Conservation (phyloP, 805 yeast genomes). For the Suhomyces vadensis region DNA sequence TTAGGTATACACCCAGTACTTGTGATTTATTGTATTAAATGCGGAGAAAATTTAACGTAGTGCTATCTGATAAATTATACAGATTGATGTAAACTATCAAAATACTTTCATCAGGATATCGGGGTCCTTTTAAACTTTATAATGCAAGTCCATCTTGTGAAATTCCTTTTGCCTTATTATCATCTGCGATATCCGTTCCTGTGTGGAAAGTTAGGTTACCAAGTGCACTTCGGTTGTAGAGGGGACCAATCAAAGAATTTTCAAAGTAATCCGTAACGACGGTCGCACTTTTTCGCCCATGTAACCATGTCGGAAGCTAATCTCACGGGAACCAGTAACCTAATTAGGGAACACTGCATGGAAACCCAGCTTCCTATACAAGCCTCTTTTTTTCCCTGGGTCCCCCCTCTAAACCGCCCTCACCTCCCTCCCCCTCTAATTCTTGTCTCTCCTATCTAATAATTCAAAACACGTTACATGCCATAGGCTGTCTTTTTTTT, state of each 20-base stretch:
- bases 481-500: neutral
- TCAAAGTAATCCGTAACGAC: neutral
- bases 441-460: no score
- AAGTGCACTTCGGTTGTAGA: conserved; percentile 1
- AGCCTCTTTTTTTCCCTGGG: neutral
- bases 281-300: conserved; percentile 1
- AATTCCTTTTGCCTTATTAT: neutral
- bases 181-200: neutral
- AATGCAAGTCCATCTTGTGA: neutral
- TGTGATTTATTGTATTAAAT: no score
- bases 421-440: no score
- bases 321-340: neutral
- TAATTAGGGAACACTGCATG: neutral
- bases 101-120: no score
- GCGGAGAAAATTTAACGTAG: no score
- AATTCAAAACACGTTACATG: neutral
- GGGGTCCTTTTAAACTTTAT: neutral
- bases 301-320: neutral
- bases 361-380: neutral
- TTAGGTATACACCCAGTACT: no score
- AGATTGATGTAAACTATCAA: no score
- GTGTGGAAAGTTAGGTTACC: neutral
- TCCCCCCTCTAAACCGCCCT: no score
- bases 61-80: no score
- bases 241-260: conserved; percentile 2